Conservation (phyloP, 2,329 filamentous ascomycete genomes). For the Cercospora citrullina region DNA sequence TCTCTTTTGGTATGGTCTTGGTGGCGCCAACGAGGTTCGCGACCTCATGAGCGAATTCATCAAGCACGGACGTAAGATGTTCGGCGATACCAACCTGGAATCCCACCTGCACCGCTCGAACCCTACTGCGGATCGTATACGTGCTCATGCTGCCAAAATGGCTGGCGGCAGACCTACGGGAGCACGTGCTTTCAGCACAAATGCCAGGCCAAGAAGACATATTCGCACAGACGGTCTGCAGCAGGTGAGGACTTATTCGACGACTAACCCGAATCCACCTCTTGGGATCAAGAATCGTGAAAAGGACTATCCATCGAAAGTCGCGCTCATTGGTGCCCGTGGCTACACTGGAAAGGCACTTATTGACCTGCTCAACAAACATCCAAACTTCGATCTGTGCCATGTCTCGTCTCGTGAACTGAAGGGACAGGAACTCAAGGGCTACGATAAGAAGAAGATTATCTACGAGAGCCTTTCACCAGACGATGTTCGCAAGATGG, state of each 20-base stretch:
- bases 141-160: conserved; percentile 50
- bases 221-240: conserved; percentile 18
- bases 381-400: conserved; percentile 84
- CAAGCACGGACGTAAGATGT: conserved; percentile 78
- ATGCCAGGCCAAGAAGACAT: conserved; percentile 38
- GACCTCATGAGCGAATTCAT: conserved; percentile 84
- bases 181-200: conserved; percentile 66
- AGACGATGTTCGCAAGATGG: conserved; percentile 83
- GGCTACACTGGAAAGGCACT: conserved; percentile 93
- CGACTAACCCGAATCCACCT: conserved; percentile 86
- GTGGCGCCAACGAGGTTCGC: conserved; percentile 76
- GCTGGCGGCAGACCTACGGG: conserved; percentile 29
- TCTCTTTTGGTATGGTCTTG: conserved; percentile 93
- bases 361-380: conserved; percentile 80
- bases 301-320: conserved; percentile 73
- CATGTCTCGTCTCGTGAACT: conserved; percentile 94
- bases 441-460: conserved; percentile 88
- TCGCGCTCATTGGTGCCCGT: conserved; percentile 86
- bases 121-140: conserved; percentile 63
- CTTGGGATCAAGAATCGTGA: conserved; percentile 85
- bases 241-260: conserved; percentile 45
- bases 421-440: conserved; percentile 79
- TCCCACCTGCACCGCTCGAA: conserved; percentile 79
- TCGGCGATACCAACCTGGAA: conserved; percentile 85
- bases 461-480: conserved; percentile 87